Evolutionary conservation across 2,329 filamentous ascomycete genomes (phyloP), one percentile per base, ranked within the genome.

Genomic region (Phaeosphaeria sp.): DNA sequence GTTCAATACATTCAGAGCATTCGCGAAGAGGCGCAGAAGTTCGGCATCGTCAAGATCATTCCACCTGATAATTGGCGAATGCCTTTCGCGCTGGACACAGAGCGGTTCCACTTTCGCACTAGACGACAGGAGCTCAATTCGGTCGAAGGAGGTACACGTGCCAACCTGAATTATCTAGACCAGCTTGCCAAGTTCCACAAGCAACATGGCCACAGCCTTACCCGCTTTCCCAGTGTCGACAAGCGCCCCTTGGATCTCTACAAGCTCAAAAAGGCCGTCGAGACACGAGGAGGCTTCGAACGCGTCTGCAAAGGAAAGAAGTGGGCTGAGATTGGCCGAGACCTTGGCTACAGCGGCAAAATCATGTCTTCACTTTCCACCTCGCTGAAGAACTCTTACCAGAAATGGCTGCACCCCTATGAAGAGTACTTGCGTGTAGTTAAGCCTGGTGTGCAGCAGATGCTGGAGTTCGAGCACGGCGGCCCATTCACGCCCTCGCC

Each of bases 291-390:
- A 47, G 95, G 95, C 2, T 99, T 99, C 69, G 93, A 97, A 54
- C 91, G 91, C 72, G 95, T 99, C 46, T 99, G 95, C 84, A 97
- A 97, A 78, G 85, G 90, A 55, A 99, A 99, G 80, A 98, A 98
- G 81, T 99, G 95, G 95, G 95, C 95, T 17, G 95, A 99, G 77
- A 98, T 99, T 68, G 95, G 95, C 33, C 89, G 95, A 71, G 95
- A 98, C 75, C 81, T 99, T 48, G 95, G 95, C 54, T 99, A 99
- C 79, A 98, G 94, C 73, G 95, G 95, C 74, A 99, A 99, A 82
- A 99, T 99, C 63, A 99, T 99, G 95, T 98, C 94, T 2, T 98
- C 95, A 9, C 82, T 99, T 47, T 99, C 95, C 6, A 99, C 95
- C 0, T 98, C 95, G 5, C 85, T 99, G 43, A 99, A 98, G 77